Conservation (phyloP, 495 filamentous ascomycete genomes). For the Penicillium manginii region DNA sequence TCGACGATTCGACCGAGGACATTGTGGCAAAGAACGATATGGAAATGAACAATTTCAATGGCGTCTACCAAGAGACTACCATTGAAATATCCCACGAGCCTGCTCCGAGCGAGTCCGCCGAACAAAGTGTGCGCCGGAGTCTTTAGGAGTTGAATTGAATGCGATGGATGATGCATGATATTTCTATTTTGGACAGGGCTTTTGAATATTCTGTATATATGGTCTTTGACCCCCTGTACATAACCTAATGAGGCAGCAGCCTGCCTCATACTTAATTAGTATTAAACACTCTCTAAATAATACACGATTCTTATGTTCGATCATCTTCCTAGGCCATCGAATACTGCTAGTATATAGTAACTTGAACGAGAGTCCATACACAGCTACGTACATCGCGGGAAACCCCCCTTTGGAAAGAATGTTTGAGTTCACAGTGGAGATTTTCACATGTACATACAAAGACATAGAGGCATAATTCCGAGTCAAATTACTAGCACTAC, state of each 20-base stretch:
- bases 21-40: constrained; percentile 40
- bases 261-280: constrained; percentile 3
- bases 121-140: constrained; percentile 8
- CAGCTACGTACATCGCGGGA: not conserved
- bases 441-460: not conserved
- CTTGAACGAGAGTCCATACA: no score
- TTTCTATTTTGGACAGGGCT: not conserved
- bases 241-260: not conserved
- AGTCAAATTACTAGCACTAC: no score
- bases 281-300: constrained; percentile 11
- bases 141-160: constrained; percentile 5
- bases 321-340: not conserved
- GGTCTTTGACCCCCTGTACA: constrained; percentile 2
- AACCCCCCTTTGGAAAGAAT: not conserved
- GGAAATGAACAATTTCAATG: constrained; percentile 37
- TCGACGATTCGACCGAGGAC: constrained; percentile 42
- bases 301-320: constrained; percentile 2
- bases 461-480: not conserved
- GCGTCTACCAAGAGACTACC: constrained; percentile 48
- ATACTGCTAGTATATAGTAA: no score
- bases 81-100: constrained; percentile 47
- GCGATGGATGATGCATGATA: constrained; percentile 9
- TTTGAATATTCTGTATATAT: constrained; percentile 12
- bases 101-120: constrained; percentile 14
- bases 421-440: not conserved